Base-by-base conservation (phyloP, 495 filamentous ascomycete genomes). In the Aspergillus cavernicola region DNA sequence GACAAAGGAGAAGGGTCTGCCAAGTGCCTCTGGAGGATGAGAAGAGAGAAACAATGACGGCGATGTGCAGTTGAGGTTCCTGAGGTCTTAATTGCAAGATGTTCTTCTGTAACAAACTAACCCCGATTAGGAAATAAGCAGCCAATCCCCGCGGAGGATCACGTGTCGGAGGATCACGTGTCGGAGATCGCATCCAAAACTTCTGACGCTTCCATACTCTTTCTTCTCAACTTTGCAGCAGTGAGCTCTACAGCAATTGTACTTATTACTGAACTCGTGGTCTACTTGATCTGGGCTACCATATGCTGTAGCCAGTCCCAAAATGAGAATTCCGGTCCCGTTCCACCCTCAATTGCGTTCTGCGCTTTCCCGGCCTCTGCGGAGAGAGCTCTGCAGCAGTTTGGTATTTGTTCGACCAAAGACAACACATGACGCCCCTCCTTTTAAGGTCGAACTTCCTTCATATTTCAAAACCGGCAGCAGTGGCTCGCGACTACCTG, bases 321-420 rank as follows among this genome's bases (percentile, higher is more conserved):
- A 22, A n/a, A 73, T 71, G 69, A 62, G 61, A 38, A 18, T 52
- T 4, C 57, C 60, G n/a, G 59, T 73, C 24, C 52, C 70, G 7
- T 47, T 74, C n/a, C 64, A 66, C 44, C 62, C 69, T 16, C 64
- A 69, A 60, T 65, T 71, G 58, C 65, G 69, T 20, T 49, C 59
- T 9, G 51, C 59, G 13, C 55, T 71, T 44, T 59, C 68, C 7
- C 58, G 50, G 40, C 52, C 53, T 9, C 36, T 54, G 24, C 69
- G 65, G 51, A 59, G 59, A 43, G 58, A 65, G 42, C 46, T 73
- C 38, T 60, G 53, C 37, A 65, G 40, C 44, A 59, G 43, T 35
- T 18, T 72, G 26, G 23, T 38, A 37, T 66, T 65, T 53, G 28
- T 57, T 15, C 70, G 70, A 0, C 59, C 61, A 20, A 75, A 72